Base-by-base conservation (phyloP, 1,284 basidiomycete genomes). In the Irpex sp. region DNA sequence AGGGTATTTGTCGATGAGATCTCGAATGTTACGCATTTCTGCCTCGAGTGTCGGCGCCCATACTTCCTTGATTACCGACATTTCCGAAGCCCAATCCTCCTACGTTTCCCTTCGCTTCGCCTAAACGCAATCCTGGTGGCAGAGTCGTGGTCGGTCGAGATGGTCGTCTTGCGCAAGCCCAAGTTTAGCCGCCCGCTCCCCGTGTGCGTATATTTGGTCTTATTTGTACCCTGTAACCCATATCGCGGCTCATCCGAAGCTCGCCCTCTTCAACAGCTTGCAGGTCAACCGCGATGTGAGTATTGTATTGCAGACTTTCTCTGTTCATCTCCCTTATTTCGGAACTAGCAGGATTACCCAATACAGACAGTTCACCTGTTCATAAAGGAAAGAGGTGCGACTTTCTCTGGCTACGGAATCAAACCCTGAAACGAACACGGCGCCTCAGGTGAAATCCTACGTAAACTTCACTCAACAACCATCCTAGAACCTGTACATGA, bases 31-130 rank as follows among this genome's bases (percentile, higher is more conserved):
- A 4, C 86, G 86, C 88, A 99, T 95, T 80, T 98, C 97, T 49
- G 83, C 79, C 67, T 98, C 96, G 68, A 99, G 87, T 77, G 97
- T 98, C 55, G 90, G 90, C 9, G 89, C 87, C 96, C 97, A 99
- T 71, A 99, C 96, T 71, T 97, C 95, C 71, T 88, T 86, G 85
- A 94, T 93, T 77, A 87, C 84, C 70, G 87, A 82, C 86, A 90
- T 77, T 26, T 56, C 54, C 54, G 31, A 9, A 36, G n/a, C 11
- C 9, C 54, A 15, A 52, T 17, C 40, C 40, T 44, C 34, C 47
- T 15, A 40, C 26, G 49, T 49, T 31, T 31, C 19, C 31, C 37
- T 61, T 13, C 49, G 19, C 8, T 17, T 49, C n/a, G 31, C 31
- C 19, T 26, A 51, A 11, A 47, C 17, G 13, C 31, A 19, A 3